Base-by-base conservation (phyloP, 768 basidiomycete genomes). In the Wakefieldia striispora region DNA sequence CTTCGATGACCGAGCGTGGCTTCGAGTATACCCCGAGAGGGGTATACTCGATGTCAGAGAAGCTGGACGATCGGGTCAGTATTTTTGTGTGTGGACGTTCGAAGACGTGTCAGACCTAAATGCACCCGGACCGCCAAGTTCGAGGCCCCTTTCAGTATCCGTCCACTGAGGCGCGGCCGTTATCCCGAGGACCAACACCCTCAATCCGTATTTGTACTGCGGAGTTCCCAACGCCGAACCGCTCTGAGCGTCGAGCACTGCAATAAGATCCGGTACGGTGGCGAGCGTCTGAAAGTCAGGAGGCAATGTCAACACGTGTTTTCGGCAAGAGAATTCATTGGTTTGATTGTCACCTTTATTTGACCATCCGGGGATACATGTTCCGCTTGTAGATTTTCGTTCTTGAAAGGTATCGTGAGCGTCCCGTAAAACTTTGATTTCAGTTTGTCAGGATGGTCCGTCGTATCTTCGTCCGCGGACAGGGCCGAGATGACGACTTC, bases 231-330 rank as follows among this genome's bases (percentile, higher is more conserved):
- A 67, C 26, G 82, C 78, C 4, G 75, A 70, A 0, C 84, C 84
- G 49, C 70, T 81, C 54, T 82, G 81, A 19, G 80, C 76, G 54
- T 87, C 84, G 11, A 86, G 65, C 11, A 86, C 78, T 0, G 78
- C 71, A 46, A 86, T 83, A 21, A 87, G 71, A 61, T 86, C 84
- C 4, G 84, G 85, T 11, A 87, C 84, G 29, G 75, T 73, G 27
- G 75, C 79, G 1, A 79, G 65, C 34, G 81, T 67, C 75, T 79
- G 35, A 21, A 50, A 56, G 43, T 2, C 51, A 49, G 23, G 14
- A 14, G 8, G 20, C 17, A 4, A 14, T n/a, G 34, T 56, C 42
- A 58, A 42, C 35, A 13, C n/a, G 24, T 21, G 21, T 27, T 11
- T 21, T 17, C n/a, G 46, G 40, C 27, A 43, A 43, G 36, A 49